These are phyloP conservation scores for Aquilaria sinensis DNA, from an alignment of 345 rosid genomes.

Conservation along the genomic window DNA sequence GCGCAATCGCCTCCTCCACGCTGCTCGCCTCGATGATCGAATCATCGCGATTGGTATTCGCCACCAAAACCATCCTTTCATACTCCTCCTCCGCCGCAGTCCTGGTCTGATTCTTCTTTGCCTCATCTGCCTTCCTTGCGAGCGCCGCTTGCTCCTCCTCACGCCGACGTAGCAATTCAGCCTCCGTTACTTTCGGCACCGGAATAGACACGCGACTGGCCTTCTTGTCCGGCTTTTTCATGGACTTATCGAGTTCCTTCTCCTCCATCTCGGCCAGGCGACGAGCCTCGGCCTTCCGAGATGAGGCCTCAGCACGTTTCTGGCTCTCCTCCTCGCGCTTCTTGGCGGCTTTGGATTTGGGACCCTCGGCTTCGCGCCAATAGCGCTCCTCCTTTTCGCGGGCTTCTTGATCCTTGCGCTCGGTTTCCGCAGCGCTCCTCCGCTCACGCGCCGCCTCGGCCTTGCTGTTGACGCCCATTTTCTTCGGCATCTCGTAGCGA, in stretches of 20 bases:
- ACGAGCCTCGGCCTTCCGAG: constrained; percentile 61
- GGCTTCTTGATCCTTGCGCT: constrained; percentile 66
- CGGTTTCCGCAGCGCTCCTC: constrained; percentile 62
- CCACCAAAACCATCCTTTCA: constrained; percentile 68
- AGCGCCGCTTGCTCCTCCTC: constrained; percentile 77
- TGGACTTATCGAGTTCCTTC: constrained; percentile 60
- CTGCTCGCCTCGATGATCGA: constrained; percentile 73
- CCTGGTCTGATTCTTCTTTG: constrained; percentile 54
- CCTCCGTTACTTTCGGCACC: constrained; percentile 83
- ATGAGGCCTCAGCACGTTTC: constrained; percentile 74
- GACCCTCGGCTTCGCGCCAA: constrained; percentile 96
- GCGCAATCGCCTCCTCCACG: constrained; percentile 85
- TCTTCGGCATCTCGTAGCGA: constrained; percentile 71
- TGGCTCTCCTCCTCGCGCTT: constrained; percentile 88
- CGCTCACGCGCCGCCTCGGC: constrained; percentile 89
- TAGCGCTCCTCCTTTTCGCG: constrained; percentile 80
- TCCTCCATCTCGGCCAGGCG: constrained; percentile 84
- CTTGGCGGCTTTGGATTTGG: constrained; percentile 75
- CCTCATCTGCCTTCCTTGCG: constrained; percentile 67
- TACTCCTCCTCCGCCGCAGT: constrained; percentile 89
- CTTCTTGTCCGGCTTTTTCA: constrained; percentile 83
- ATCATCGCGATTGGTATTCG: constrained; percentile 86
- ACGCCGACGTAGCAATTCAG: constrained; percentile 39
- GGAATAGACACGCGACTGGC: constrained; percentile 70
- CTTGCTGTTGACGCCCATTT: constrained; percentile 92